These are phyloP conservation scores for Aspergillus ochraceoroseus DNA, from an alignment of 2,329 filamentous ascomycete species.

Conservation along the genomic window DNA sequence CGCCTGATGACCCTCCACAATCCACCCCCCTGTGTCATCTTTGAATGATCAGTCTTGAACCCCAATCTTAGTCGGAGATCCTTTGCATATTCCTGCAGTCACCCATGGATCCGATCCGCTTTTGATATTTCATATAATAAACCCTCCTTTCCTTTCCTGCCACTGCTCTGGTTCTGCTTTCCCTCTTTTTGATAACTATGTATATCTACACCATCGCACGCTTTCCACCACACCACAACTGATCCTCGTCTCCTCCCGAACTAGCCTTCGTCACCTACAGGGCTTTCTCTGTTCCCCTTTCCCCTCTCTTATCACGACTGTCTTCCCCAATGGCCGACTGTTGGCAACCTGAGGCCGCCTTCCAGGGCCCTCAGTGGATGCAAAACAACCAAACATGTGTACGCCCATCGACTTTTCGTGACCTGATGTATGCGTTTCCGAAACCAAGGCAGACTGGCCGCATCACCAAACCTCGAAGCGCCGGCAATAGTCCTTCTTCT, in stretches of 20 bases:
- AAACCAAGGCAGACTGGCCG: slow-evolving; percentile 49
- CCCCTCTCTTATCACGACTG: slow-evolving; percentile 2
- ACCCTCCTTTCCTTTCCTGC: slow-evolving; percentile 6
- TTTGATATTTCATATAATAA: slow-evolving; percentile 20
- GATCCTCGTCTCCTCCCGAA: slow-evolving; percentile 7
- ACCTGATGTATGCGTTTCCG: slow-evolving; percentile 47
- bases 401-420: slow-evolving; percentile 29
- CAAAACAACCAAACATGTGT: slow-evolving; percentile 22
- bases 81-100: slow-evolving; percentile 23
- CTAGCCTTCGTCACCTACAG: slow-evolving; percentile 6
- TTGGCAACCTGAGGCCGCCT: slow-evolving; percentile 27
- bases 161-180: slow-evolving; percentile 4
- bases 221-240: slow-evolving; percentile 12
- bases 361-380: slow-evolving; percentile 29
- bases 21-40: slow-evolving; percentile 26
- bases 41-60: slow-evolving; percentile 19
- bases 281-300: slow-evolving; percentile 1
- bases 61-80: slow-evolving; percentile 19
- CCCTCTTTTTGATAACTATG: slow-evolving; percentile 13
- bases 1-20: slow-evolving; percentile 19
- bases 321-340: slow-evolving; percentile 32
- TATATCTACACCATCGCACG: slow-evolving; percentile 6
- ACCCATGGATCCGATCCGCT: slow-evolving; percentile 20
- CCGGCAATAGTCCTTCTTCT: slow-evolving; percentile 63
- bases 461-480: slow-evolving; percentile 61